Conservation (phyloP, 257 asterid genomes). For the Solanum ossicruentum region DNA sequence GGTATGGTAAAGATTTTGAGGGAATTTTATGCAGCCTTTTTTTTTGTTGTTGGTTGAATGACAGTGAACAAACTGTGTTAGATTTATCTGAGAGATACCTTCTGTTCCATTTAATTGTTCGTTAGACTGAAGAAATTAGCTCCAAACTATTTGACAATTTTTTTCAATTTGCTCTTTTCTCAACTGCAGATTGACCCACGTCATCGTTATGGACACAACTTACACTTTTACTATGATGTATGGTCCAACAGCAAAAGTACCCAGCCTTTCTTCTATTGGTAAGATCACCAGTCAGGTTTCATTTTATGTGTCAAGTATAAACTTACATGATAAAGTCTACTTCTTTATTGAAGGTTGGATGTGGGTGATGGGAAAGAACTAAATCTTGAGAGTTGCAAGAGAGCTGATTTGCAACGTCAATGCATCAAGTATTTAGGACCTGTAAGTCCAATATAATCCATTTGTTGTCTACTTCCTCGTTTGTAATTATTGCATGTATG, state of each 20-base stretch:
- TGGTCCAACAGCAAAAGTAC: constrained; percentile 50
- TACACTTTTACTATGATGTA: constrained; percentile 49
- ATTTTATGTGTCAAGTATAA: background rate
- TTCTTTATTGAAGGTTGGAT: constrained; percentile 41
- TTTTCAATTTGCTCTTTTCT: background rate
- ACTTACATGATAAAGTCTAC: background rate
- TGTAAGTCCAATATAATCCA: constrained; percentile 20
- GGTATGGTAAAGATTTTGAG: background rate
- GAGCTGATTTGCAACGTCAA: constrained; percentile 39
- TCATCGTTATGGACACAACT: constrained; percentile 68
- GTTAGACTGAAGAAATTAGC: background rate
- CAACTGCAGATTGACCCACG: constrained; percentile 60
- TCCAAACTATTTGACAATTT: background rate
- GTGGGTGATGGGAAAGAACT: constrained; percentile 65
- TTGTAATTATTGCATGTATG: background rate
- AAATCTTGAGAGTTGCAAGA: constrained; percentile 33
- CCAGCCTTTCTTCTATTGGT: constrained; percentile 81
- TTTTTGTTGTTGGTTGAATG: background rate
- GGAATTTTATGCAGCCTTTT: background rate
- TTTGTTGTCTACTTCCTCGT: background rate
- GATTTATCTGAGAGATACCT: background rate
- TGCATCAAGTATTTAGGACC: constrained; percentile 64
- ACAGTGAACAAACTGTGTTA: background rate
- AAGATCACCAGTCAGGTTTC: background rate
- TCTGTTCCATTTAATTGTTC: background rate